Evolutionary conservation across 2,329 filamentous ascomycete genomes (phyloP).

Genomic region (Clarireedia homoeocarpa): DNA sequence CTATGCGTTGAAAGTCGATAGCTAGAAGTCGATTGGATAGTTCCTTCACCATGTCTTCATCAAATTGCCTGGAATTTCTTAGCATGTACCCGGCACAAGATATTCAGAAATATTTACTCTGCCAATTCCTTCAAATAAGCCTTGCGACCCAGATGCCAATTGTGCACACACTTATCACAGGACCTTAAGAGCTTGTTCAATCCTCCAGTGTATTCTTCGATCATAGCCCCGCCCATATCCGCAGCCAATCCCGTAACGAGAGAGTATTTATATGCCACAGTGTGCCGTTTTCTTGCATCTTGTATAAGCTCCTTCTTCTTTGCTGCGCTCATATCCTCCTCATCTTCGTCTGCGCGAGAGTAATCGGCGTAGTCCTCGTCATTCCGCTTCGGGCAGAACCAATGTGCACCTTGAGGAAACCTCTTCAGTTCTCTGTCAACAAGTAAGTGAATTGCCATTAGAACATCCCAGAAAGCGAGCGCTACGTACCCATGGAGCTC

Average conservation of each 20-base stretch:
- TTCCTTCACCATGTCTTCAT: constrained; percentile 42
- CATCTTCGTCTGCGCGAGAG: constrained; percentile 42
- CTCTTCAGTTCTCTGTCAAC: constrained; percentile 24
- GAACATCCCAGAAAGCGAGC: background rate
- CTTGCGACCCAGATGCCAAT: constrained; percentile 65
- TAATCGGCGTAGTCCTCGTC: constrained; percentile 60
- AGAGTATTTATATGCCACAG: constrained; percentile 59
- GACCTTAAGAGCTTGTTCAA: constrained; percentile 51
- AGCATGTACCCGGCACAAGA: constrained; percentile 2
- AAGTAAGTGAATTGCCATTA: constrained; percentile 5
- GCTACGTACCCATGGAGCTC: constrained; percentile 23
- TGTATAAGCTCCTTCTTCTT: constrained; percentile 47
- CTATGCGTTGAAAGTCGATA: constrained; percentile 55
- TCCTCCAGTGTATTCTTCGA: constrained; percentile 49
- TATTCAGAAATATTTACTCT: constrained; percentile 39
- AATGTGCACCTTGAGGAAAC: constrained; percentile 41
- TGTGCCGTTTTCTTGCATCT: constrained; percentile 47
- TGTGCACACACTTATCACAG: constrained; percentile 64
- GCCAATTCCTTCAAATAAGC: constrained; percentile 54
- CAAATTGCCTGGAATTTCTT: constrained; percentile 22
- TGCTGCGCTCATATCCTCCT: constrained; percentile 39
- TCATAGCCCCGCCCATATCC: constrained; percentile 49
- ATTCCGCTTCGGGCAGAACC: constrained; percentile 59
- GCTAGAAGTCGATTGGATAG: constrained; percentile 50
- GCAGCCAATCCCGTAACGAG: constrained; percentile 60